Conservation (phyloP, 495 filamentous ascomycete genomes). For the Aspergillus ellipticus region DNA sequence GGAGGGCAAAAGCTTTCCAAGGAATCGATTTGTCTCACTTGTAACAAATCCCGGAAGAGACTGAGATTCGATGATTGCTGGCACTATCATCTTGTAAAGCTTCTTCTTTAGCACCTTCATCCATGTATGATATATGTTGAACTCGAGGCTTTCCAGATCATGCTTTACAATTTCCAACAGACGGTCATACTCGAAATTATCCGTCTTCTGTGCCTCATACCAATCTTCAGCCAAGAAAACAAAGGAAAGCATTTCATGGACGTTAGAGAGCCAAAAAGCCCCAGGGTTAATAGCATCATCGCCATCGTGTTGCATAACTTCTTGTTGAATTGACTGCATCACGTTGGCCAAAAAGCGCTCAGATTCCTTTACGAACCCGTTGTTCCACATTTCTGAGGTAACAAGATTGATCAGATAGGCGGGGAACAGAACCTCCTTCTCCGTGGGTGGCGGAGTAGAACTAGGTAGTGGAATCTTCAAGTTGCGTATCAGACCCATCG, state of each 20-base stretch:
- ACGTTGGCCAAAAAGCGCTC: slow-evolving; percentile 98
- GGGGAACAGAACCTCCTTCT: slow-evolving; percentile 98
- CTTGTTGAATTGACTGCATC: slow-evolving; percentile 99
- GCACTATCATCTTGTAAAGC: slow-evolving; percentile 98
- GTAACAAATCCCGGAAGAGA: slow-evolving; percentile 98
- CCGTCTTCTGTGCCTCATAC: slow-evolving; percentile 99
- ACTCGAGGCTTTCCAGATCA: slow-evolving; percentile 95
- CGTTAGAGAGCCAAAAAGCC: slow-evolving; percentile 98
- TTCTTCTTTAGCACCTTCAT: slow-evolving; percentile 99
- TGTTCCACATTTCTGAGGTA: slow-evolving; percentile 99
- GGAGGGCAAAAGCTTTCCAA: slow-evolving; percentile 88
- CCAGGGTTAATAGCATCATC: slow-evolving; percentile 97
- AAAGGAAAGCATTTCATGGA: slow-evolving; percentile 99
- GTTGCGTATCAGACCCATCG: slow-evolving; percentile 91
- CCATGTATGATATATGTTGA: slow-evolving; percentile 99
- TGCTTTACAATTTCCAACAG: slow-evolving; percentile 98
- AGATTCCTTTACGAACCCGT: slow-evolving; percentile 98
- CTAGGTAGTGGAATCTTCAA: slow-evolving; percentile 89
- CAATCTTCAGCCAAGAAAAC: slow-evolving; percentile 99
- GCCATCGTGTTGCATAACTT: slow-evolving; percentile 97
- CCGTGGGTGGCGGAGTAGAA: slow-evolving; percentile 79
- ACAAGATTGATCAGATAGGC: slow-evolving; percentile 99
- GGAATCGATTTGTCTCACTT: slow-evolving; percentile 94
- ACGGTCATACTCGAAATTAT: slow-evolving; percentile 98
- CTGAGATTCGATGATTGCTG: slow-evolving; percentile 98